Conservation (phyloP, 2,329 filamentous ascomycete genomes). For the Hypoxylon sp. region DNA sequence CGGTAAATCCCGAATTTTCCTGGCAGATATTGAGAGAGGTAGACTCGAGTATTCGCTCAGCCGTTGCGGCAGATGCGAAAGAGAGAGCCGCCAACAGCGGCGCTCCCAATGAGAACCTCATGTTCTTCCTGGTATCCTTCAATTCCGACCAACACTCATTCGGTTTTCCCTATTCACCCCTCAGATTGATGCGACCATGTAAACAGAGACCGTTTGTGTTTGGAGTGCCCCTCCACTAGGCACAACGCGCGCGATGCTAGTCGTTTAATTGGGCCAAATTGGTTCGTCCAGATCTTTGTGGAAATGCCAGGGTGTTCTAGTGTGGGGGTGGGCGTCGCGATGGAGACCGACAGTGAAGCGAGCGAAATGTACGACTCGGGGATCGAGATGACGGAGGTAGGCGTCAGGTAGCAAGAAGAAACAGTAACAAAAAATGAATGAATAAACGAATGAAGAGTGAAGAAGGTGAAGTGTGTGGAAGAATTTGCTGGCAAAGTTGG, state of each 20-base stretch:
- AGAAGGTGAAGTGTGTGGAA: slow-evolving; percentile 21
- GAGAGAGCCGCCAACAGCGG: slow-evolving; percentile 37
- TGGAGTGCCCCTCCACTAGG: background rate
- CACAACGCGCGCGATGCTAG: slow-evolving; percentile 4
- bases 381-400: slow-evolving; percentile 5
- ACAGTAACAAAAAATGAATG: slow-evolving; percentile 20
- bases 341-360: slow-evolving; percentile 26
- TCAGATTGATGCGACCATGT: slow-evolving; percentile 18
- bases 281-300: background rate
- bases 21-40: slow-evolving; percentile 82
- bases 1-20: slow-evolving; percentile 81
- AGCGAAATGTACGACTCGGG: slow-evolving; percentile 32
- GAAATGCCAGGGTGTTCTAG: slow-evolving; percentile 10
- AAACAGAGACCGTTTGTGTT: slow-evolving; percentile 8
- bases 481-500: slow-evolving; percentile 15
- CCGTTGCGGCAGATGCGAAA: slow-evolving; percentile 43
- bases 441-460: slow-evolving; percentile 25
- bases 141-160: slow-evolving; percentile 21
- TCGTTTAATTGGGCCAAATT: slow-evolving; percentile 7
- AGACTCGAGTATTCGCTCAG: slow-evolving; percentile 48
- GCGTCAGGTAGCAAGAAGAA: background rate
- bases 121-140: slow-evolving; percentile 14
- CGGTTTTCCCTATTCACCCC: slow-evolving; percentile 1
- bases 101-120: slow-evolving; percentile 31
- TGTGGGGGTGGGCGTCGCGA: background rate